phyloP scores from a whole-genome alignment of 345 rosid genomes.

The Jatropha curcas region DNA sequence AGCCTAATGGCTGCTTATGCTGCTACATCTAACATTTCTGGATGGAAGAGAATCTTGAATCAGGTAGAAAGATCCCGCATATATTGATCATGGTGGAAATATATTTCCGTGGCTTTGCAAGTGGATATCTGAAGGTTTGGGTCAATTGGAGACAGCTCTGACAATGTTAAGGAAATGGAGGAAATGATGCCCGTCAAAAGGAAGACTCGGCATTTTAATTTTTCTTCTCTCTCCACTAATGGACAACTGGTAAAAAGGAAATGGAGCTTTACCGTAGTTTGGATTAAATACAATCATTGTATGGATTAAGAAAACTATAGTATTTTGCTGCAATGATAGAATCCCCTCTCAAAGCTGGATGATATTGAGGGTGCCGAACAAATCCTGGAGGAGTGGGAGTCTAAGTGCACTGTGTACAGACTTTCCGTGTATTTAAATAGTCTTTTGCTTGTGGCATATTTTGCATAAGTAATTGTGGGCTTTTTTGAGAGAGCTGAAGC shows the following conservation, averaged over 20 bases:
- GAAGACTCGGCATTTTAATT: constrained; percentile 1
- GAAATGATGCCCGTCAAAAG: not conserved
- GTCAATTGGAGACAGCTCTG: constrained; percentile 23
- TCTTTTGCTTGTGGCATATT: constrained; percentile 30
- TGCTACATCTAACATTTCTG: constrained; percentile 21
- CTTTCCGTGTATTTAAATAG: constrained; percentile 21
- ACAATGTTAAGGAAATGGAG: constrained; percentile 27
- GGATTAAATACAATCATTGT: constrained; percentile 22
- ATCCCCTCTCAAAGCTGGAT: constrained; percentile 26
- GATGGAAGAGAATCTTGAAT: constrained; percentile 26
- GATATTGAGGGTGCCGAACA: constrained; percentile 41
- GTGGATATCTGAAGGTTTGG: constrained; percentile 31
- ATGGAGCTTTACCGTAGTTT: constrained; percentile 34
- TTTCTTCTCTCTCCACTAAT: constrained; percentile 23
- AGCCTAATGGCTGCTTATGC: constrained; percentile 15
- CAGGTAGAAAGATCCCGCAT: constrained; percentile 7
- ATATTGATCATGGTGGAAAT: constrained; percentile 20
- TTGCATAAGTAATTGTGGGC: constrained; percentile 25
- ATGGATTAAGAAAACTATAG: not conserved
- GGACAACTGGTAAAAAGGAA: constrained; percentile 22
- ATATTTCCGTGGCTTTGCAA: constrained; percentile 27
- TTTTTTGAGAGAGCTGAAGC: constrained; percentile 32
- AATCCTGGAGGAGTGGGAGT: constrained; percentile 33
- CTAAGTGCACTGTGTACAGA: constrained; percentile 17
- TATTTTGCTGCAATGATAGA: constrained; percentile 18